These are phyloP conservation scores for Dioszegia hungarica DNA, from an alignment of 768 basidiomycete genomes.

Conservation along the genomic window DNA sequence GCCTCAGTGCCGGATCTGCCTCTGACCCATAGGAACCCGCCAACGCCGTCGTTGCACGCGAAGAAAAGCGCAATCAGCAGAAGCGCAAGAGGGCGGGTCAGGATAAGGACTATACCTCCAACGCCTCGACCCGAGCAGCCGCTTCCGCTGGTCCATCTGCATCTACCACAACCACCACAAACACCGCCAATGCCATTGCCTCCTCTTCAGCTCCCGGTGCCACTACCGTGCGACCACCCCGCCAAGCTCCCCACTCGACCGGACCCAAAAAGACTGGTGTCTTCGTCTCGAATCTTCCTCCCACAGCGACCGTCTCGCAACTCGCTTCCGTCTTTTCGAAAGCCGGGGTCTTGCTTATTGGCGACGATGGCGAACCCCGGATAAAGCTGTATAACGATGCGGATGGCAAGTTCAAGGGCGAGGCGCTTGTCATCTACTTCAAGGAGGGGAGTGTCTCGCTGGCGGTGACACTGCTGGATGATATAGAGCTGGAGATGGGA, in stretches of 20 bases:
- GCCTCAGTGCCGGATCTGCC: background rate
- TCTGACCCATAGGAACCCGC: conserved; percentile 65
- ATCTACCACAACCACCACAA: background rate
- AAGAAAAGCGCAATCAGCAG: conserved; percentile 50
- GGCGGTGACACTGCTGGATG: conserved; percentile 79
- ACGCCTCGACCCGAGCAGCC: conserved; percentile 52
- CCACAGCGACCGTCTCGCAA: conserved; percentile 57
- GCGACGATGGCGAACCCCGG: conserved; percentile 83
- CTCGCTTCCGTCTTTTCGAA: conserved; percentile 80
- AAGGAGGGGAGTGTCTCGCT: conserved; percentile 91
- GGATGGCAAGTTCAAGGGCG: conserved; percentile 82
- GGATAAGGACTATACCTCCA: conserved; percentile 56
- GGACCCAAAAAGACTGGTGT: conserved; percentile 62
- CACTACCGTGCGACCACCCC: background rate
- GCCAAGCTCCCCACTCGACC: background rate
- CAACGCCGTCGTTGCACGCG: conserved; percentile 63
- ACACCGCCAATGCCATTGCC: conserved; percentile 49
- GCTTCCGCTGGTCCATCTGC: background rate
- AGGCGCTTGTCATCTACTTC: conserved; percentile 93
- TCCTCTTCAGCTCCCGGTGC: conserved; percentile 1
- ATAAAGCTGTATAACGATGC: conserved; percentile 92
- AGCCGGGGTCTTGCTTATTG: conserved; percentile 89
- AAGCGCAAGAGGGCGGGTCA: conserved; percentile 56
- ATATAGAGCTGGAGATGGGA: conserved; percentile 82
- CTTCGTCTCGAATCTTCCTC: conserved; percentile 4